Conservation (phyloP, 345 rosid genomes). For the Cardiospermum halicacabum region DNA sequence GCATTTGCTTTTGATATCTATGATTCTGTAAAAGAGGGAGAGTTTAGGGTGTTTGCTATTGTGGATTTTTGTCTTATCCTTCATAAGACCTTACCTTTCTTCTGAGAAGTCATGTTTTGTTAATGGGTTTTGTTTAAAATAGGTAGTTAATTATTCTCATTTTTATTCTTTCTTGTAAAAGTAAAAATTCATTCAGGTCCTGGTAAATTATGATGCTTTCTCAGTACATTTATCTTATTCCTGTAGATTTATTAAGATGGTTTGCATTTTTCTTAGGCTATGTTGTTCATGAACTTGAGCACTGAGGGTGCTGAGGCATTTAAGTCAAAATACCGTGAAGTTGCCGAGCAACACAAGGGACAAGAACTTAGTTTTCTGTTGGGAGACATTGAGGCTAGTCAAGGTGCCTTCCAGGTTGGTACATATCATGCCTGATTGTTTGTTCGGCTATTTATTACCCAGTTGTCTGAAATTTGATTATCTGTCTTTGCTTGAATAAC, state of each 20-base stretch:
- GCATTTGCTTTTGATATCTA: no score
- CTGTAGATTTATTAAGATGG: background rate
- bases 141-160: background rate
- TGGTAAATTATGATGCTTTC: background rate
- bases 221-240: background rate
- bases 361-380: constrained; percentile 63
- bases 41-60: background rate
- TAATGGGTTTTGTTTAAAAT: no score
- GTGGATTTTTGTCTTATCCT: background rate
- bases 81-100: background rate
- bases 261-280: constrained; percentile 42
- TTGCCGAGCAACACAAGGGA: constrained; percentile 71
- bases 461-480: constrained; percentile 4
- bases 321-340: constrained; percentile 58
- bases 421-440: constrained; percentile 1
- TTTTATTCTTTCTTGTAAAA: background rate
- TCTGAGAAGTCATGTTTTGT: background rate
- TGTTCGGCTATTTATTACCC: constrained; percentile 5
- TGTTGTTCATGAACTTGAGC: constrained; percentile 79
- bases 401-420: constrained; percentile 84
- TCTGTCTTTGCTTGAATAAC: constrained; percentile 25
- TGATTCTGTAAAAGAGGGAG: no score
- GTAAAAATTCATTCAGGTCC: background rate
- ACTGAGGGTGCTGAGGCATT: constrained; percentile 51
- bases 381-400: constrained; percentile 85